A percentile compares a stretch with the other conserved stretches of the same genome.
Evolutionary conservation across 176 grass and related monocot species (phyloP).

Genomic region (Raddia guianensis): DNA sequence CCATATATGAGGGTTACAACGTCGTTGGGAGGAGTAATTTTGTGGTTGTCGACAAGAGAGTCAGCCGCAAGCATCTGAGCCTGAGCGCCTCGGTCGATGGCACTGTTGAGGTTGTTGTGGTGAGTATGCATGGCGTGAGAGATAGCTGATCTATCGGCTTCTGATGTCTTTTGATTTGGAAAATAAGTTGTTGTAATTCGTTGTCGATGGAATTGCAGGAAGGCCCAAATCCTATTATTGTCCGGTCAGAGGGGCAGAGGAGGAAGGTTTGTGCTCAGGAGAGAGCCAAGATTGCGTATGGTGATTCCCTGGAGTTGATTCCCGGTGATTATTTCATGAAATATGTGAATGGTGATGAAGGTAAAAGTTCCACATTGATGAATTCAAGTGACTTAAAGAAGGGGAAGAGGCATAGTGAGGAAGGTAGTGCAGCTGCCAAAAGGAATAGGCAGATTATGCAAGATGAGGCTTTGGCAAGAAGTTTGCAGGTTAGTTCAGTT

Average conservation of each 20-base stretch:
- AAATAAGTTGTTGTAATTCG: conserved; percentile 4
- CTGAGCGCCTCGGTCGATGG: conserved; percentile 55
- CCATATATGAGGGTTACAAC: conserved; percentile 73
- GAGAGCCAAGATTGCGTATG: conserved; percentile 59
- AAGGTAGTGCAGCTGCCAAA: conserved; percentile 45
- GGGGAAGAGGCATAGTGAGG: conserved; percentile 65
- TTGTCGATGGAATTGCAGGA: conserved; percentile 52
- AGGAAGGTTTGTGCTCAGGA: conserved; percentile 68
- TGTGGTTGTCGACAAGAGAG: conserved; percentile 64
- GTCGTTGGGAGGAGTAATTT: conserved; percentile 71
- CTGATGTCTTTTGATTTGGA: background rate
- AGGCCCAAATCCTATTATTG: conserved; percentile 79
- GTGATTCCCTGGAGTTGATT: conserved; percentile 85
- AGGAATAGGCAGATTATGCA: conserved; percentile 68
- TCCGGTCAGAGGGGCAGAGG: conserved; percentile 59
- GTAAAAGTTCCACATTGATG: conserved; percentile 30
- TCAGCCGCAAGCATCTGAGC: conserved; percentile 94
- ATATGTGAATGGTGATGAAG: conserved; percentile 41
- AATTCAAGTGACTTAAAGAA: conserved; percentile 46
- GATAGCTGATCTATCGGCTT: background rate
- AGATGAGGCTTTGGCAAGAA: conserved; percentile 69
- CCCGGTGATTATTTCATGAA: conserved; percentile 74
- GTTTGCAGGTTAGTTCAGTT: conserved; percentile 51
- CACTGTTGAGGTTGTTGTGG: conserved; percentile 64
- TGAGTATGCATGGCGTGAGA: conserved; percentile 36